Percentiles rank a stretch among this genome's conserved stretches.
Evolutionary conservation across 2,329 filamentous ascomycete genomes (phyloP).

Genomic region (Colletotrichum salicis): DNA sequence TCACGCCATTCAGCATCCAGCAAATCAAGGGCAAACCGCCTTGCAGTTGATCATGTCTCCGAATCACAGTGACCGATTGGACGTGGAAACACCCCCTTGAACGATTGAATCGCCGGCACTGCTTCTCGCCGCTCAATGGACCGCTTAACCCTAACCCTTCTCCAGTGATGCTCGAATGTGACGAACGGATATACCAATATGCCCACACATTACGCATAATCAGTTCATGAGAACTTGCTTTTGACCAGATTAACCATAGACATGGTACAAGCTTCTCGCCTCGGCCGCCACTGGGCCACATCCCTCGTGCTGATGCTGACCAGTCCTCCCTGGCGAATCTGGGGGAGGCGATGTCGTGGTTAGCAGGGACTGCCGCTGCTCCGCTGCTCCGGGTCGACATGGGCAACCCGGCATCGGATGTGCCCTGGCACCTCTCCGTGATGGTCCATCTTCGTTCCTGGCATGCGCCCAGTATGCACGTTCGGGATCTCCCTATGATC

Average conservation of each 20-base stretch:
- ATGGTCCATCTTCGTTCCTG: slow-evolving; percentile 9
- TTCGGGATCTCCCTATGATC: slow-evolving; percentile 34
- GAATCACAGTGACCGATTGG: slow-evolving; percentile 19
- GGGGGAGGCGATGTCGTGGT: slow-evolving; percentile 20
- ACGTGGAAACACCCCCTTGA: not conserved
- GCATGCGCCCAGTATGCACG: slow-evolving; percentile 26
- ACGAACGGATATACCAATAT: not conserved
- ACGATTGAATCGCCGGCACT: not conserved
- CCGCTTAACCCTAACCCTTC: not conserved
- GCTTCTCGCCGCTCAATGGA: not conserved
- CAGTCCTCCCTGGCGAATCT: not conserved
- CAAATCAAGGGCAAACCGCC: slow-evolving; percentile 4
- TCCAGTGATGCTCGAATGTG: not conserved
- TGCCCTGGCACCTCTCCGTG: slow-evolving; percentile 25
- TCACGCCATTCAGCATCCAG: not conserved
- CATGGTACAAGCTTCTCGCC: slow-evolving; percentile 8
- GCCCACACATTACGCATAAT: slow-evolving; percentile 19
- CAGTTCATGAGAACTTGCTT: slow-evolving; percentile 16
- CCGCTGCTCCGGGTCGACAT: slow-evolving; percentile 27
- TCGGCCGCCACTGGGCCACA: not conserved
- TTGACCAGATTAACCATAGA: slow-evolving; percentile 5
- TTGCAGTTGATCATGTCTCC: slow-evolving; percentile 4
- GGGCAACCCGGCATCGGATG: slow-evolving; percentile 34
- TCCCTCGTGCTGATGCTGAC: not conserved
- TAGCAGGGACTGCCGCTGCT: slow-evolving; percentile 33